phyloP scores from a whole-genome alignment of 1,139 yeast genomes.

The Scheffersomyces cryptocercus region DNA sequence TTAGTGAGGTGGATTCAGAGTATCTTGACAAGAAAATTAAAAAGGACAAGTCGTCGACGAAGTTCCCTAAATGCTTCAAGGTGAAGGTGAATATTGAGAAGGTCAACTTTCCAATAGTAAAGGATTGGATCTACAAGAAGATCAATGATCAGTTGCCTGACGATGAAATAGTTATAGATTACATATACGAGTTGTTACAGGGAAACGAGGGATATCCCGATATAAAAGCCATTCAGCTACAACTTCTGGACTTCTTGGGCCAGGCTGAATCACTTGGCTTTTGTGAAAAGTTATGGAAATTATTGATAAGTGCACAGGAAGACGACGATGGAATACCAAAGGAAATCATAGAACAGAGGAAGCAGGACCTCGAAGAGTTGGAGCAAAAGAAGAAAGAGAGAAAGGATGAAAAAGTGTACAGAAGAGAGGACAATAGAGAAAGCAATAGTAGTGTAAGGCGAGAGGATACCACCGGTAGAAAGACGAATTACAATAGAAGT shows the following conservation, averaged over 20 bases:
- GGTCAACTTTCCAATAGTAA: conserved; percentile 34
- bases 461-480: conserved; percentile 1
- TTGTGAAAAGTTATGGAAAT: conserved; percentile 40
- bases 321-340: conserved; percentile 43
- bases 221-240: conserved; percentile 33
- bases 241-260: conserved; percentile 41
- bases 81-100: conserved; percentile 30
- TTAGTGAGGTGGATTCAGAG: conserved; percentile 18
- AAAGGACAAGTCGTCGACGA: conserved; percentile 11
- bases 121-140: conserved; percentile 34
- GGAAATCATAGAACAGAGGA: conserved; percentile 23
- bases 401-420: not conserved
- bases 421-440: not conserved
- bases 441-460: not conserved
- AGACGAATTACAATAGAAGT: conserved; percentile 29
- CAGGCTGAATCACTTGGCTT: conserved; percentile 34
- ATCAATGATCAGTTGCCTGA: conserved; percentile 40
- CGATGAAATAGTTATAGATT: conserved; percentile 49
- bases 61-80: conserved; percentile 16
- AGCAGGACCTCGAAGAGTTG: conserved; percentile 9
- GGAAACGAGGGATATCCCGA: conserved; percentile 29
- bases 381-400: conserved; percentile 1
- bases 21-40: conserved; percentile 7
- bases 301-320: conserved; percentile 40
- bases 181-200: conserved; percentile 34